Percentiles rank a stretch among this genome's conserved stretches.
Conservation (phyloP, 345 rosid species). For the Corchorus olitorius region DNA sequence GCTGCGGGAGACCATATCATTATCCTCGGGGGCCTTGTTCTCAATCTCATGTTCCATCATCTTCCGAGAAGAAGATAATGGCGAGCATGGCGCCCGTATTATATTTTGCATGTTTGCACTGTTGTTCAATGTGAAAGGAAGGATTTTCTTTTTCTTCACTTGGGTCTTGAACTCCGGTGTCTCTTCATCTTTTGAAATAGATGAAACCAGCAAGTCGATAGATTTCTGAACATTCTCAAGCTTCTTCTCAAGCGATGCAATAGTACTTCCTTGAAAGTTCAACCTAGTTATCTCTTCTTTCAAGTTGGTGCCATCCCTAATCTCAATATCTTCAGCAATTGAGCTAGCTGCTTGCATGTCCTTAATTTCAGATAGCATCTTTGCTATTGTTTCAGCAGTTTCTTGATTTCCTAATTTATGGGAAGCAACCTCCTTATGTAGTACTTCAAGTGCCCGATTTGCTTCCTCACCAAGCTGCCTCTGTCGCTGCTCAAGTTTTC, state of each 20-base stretch:
- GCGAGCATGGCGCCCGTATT: slow-evolving; percentile 83
- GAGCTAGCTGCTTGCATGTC: slow-evolving; percentile 67
- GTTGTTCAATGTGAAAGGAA: slow-evolving; percentile 68
- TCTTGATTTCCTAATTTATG: slow-evolving; percentile 78
- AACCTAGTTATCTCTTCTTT: slow-evolving; percentile 82
- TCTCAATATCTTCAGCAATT: slow-evolving; percentile 52
- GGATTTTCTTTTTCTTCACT: slow-evolving; percentile 57
- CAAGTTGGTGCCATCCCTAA: slow-evolving; percentile 57
- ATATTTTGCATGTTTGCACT: slow-evolving; percentile 77
- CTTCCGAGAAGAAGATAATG: slow-evolving; percentile 64
- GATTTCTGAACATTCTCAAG: slow-evolving; percentile 88
- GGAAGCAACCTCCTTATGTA: slow-evolving; percentile 89
- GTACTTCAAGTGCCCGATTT: slow-evolving; percentile 84
- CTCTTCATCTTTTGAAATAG: slow-evolving; percentile 52
- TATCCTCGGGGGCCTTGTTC: slow-evolving; percentile 67
- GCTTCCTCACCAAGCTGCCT: slow-evolving; percentile 91
- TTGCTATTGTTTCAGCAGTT: slow-evolving; percentile 75
- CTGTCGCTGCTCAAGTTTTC: slow-evolving; percentile 82
- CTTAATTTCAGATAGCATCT: slow-evolving; percentile 80
- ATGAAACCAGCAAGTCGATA: slow-evolving; percentile 71
- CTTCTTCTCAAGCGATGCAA: slow-evolving; percentile 76
- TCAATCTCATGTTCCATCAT: slow-evolving; percentile 55
- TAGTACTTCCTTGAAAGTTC: slow-evolving; percentile 69
- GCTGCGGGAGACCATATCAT: slow-evolving; percentile 30
- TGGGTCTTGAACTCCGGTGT: slow-evolving; percentile 59